phyloP scores from a whole-genome alignment of 2,329 filamentous ascomycete genomes.

The Ceratocystis eucalypticola region DNA sequence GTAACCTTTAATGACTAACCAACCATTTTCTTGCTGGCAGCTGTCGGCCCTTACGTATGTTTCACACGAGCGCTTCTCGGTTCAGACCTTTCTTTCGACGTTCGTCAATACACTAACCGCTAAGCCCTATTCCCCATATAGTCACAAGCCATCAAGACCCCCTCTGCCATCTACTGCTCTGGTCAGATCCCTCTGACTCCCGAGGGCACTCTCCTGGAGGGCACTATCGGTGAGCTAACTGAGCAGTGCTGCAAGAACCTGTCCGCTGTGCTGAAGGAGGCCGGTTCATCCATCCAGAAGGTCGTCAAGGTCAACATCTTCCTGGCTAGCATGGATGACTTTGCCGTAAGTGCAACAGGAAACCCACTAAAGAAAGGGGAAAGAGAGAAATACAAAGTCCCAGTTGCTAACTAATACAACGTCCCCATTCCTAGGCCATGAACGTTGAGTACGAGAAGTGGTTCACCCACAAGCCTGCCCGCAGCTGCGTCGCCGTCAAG shows the following conservation, averaged over 20 bases:
- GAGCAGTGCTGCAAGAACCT: slow-evolving; percentile 59
- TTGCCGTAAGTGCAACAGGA: slow-evolving; percentile 39
- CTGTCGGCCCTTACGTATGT: slow-evolving; percentile 51
- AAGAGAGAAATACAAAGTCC: neutral
- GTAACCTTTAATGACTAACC: neutral
- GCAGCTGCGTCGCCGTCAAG: slow-evolving; percentile 83
- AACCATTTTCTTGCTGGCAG: slow-evolving; percentile 26
- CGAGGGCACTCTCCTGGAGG: slow-evolving; percentile 42
- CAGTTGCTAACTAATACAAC: neutral
- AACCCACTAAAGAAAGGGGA: too few relatives aligned
- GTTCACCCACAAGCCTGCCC: slow-evolving; percentile 72
- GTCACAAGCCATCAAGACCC: slow-evolving; percentile 55
- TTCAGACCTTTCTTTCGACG: too few relatives aligned
- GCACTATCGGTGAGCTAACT: slow-evolving; percentile 49
- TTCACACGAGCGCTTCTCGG: too few relatives aligned
- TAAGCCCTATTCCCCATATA: slow-evolving; percentile 23
- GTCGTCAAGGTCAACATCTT: slow-evolving; percentile 91
- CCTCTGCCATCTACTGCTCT: slow-evolving; percentile 52
- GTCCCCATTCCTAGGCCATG: slow-evolving; percentile 42
- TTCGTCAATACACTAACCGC: neutral
- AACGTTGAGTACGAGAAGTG: slow-evolving; percentile 75
- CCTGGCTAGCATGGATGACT: slow-evolving; percentile 80
- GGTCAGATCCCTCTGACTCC: slow-evolving; percentile 58
- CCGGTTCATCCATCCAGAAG: slow-evolving; percentile 62
- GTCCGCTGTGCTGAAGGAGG: slow-evolving; percentile 67